These are phyloP conservation scores for Penicillium pulvis DNA, from an alignment of 495 filamentous ascomycete genomes.

Conservation along the genomic window DNA sequence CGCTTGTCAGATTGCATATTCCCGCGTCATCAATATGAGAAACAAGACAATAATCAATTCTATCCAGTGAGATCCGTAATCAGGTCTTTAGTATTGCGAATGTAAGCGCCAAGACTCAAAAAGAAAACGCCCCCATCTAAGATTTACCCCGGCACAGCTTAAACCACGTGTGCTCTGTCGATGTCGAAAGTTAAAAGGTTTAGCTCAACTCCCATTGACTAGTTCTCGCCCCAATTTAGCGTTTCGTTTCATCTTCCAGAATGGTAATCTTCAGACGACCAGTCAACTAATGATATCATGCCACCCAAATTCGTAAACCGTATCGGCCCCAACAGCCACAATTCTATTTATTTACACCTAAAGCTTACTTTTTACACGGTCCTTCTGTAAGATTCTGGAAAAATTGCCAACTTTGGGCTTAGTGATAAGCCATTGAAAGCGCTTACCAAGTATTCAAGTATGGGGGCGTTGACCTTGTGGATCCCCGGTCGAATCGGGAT, in stretches of 20 bases:
- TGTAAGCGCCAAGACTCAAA: conserved; percentile 9
- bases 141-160: conserved; percentile 6
- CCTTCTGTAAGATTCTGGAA: not conserved
- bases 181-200: conserved; percentile 3
- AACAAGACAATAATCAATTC: not conserved
- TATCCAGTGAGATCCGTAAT: not conserved
- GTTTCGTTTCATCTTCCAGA: not conserved
- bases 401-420: not conserved
- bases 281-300: not conserved
- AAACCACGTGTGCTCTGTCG: conserved; percentile 1
- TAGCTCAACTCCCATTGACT: not conserved
- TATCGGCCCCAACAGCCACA: too few relatives aligned
- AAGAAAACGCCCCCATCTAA: conserved; percentile 1
- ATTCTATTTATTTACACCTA: not conserved
- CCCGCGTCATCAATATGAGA: not conserved
- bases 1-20: conserved; percentile 14
- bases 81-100: conserved; percentile 10
- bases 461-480: not conserved
- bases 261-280: not conserved
- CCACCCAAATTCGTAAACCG: not conserved
- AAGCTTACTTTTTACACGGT: not conserved
- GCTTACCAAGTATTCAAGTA: not conserved
- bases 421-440: not conserved
- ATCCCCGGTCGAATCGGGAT: not conserved
- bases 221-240: conserved; percentile 1